phyloP scores from a whole-genome alignment of 345 rosid species.

The Passiflora organensis region DNA sequence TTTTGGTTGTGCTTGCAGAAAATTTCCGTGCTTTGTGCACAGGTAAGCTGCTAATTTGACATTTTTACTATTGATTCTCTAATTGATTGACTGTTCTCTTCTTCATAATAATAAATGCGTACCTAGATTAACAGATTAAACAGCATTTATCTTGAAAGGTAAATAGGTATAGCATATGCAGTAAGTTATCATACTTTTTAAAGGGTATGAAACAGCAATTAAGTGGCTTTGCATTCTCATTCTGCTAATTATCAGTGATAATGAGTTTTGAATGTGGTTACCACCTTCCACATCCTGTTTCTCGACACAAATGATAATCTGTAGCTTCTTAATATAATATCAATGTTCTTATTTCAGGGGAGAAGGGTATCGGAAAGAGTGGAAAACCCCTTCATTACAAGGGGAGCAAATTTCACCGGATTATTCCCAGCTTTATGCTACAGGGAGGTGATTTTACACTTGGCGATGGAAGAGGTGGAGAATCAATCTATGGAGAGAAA shows the following conservation, averaged over 20 bases:
- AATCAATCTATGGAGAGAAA: slow-evolving; percentile 92
- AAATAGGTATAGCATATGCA: neutral
- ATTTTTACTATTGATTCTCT: neutral
- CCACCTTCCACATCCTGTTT: neutral
- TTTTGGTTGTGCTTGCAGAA: slow-evolving; percentile 47
- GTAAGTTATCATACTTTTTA: neutral
- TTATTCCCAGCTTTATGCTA: slow-evolving; percentile 93
- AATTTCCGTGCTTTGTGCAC: slow-evolving; percentile 98
- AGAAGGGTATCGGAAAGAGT: slow-evolving; percentile 82
- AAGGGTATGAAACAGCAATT: neutral
- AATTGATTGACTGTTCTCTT: neutral
- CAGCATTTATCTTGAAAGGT: neutral
- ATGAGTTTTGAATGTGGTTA: neutral
- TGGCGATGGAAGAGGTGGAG: slow-evolving; percentile 95
- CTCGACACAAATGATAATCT: neutral
- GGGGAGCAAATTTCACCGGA: slow-evolving; percentile 81
- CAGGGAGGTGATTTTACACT: slow-evolving; percentile 97
- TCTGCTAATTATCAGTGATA: neutral
- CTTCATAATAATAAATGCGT: neutral
- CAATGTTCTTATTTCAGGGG: slow-evolving; percentile 41
- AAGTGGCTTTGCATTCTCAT: neutral
- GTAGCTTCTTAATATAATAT: neutral
- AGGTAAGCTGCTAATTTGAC: slow-evolving; percentile 34
- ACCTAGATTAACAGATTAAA: too few species aligned
- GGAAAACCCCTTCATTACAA: slow-evolving; percentile 86